A percentile compares a stretch with the other conserved stretches of the same genome.
phyloP scores from a whole-genome alignment of 2,329 filamentous ascomycete species.

The Ophiostoma tasmaniense region DNA sequence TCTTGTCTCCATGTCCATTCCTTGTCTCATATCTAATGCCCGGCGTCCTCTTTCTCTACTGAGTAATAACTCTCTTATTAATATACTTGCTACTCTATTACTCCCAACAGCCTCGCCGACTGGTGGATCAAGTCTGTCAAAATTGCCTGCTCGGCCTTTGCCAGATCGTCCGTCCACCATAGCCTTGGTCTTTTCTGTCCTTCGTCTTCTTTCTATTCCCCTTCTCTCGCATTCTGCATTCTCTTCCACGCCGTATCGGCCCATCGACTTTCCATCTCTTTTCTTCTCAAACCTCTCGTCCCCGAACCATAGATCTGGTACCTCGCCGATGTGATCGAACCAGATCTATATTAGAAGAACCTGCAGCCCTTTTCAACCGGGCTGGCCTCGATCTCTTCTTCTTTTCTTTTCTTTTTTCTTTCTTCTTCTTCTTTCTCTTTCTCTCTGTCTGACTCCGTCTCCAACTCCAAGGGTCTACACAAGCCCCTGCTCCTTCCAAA shows the following conservation, averaged over 20 bases:
- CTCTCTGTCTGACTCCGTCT: neutral
- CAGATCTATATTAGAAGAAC: neutral
- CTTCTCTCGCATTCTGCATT: no score
- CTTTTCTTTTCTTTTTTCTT: neutral
- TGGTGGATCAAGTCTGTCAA: conserved; percentile 7
- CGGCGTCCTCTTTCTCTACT: neutral
- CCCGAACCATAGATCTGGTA: neutral
- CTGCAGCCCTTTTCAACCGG: neutral
- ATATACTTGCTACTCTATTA: neutral
- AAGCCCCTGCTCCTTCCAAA: neutral
- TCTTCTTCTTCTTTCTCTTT: neutral
- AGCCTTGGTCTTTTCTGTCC: neutral
- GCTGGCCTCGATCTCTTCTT: neutral
- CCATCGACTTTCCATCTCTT: neutral
- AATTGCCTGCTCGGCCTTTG: neutral
- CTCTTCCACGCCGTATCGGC: neutral
- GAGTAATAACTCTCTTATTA: neutral
- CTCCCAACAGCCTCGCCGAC: conserved; percentile 14
- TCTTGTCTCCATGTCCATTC: no score
- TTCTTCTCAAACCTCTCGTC: no score
- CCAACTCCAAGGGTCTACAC: neutral
- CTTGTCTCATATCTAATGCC: neutral
- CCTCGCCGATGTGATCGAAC: neutral
- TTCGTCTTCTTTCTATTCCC: no score
- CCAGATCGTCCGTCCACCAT: neutral